These are phyloP conservation scores for Pseudoperonospora humuli DNA, from an alignment of 352 stramenopile genomes.

Conservation along the genomic window DNA sequence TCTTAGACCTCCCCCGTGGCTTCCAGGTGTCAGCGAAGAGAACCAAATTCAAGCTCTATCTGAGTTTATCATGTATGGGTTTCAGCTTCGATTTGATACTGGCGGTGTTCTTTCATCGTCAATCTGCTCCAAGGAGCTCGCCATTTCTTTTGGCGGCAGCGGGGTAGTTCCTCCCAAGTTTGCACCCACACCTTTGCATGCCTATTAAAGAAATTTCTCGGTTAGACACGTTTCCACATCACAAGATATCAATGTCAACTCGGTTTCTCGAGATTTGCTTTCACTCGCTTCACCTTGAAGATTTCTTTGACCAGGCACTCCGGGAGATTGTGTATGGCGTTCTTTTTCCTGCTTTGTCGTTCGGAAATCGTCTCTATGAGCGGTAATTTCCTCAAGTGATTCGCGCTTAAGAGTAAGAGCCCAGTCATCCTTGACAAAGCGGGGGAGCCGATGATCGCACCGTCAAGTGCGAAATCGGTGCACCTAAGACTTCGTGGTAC, in stretches of 20 bases:
- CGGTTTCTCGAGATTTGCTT: slow-evolving; percentile 1
- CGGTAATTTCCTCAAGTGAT: background rate
- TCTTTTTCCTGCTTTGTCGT: slow-evolving; percentile 1
- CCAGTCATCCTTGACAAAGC: background rate
- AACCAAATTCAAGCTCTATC: slow-evolving; percentile 3
- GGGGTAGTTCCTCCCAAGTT: background rate
- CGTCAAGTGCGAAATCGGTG: too few relatives aligned
- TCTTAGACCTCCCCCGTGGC: background rate
- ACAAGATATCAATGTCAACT: background rate
- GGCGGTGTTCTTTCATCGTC: background rate
- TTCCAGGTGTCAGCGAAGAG: slow-evolving; percentile 3
- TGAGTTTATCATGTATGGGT: slow-evolving; percentile 8
- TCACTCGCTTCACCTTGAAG: too few relatives aligned
- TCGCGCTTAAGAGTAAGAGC: background rate
- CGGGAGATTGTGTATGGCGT: background rate
- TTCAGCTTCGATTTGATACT: slow-evolving; percentile 4
- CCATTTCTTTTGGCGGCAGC: slow-evolving; percentile 4
- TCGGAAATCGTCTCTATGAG: slow-evolving; percentile 4
- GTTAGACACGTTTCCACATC: background rate
- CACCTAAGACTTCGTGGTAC: background rate
- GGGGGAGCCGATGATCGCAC: background rate
- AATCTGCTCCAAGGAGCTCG: slow-evolving; percentile 2
- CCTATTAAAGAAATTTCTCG: slow-evolving; percentile 1
- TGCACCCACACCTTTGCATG: slow-evolving; percentile 5
- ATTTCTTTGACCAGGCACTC: slow-evolving; percentile 2